Evolutionary conservation across 2,329 filamentous ascomycete species (phyloP).

Genomic region (Aspergillus pseudoviridinutans): DNA sequence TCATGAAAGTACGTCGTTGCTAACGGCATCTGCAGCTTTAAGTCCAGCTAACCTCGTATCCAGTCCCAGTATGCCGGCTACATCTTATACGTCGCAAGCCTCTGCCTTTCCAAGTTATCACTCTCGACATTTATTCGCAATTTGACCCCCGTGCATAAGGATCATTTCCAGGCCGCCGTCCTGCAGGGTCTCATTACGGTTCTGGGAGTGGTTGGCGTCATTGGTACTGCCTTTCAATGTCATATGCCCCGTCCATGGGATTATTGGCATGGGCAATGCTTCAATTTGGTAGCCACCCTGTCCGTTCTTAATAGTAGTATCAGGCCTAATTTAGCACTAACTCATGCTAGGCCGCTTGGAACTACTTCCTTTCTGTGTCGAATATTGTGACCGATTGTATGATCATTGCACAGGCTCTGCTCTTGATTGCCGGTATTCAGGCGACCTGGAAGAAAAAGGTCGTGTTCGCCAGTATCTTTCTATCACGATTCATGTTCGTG

Average conservation of each 20-base stretch:
- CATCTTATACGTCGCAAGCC: constrained; percentile 17
- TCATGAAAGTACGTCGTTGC: constrained; percentile 17
- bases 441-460: constrained; percentile 14
- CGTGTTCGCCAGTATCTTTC: constrained; percentile 18
- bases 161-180: constrained; percentile 11
- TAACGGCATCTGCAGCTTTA: background rate
- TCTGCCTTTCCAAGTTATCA: constrained; percentile 22
- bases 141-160: constrained; percentile 15
- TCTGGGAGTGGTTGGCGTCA: constrained; percentile 11
- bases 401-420: constrained; percentile 18
- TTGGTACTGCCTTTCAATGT: constrained; percentile 19
- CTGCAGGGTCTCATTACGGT: constrained; percentile 11
- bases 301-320: background rate
- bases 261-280: constrained; percentile 15
- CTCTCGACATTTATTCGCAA: constrained; percentile 19
- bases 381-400: constrained; percentile 21
- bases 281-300: constrained; percentile 12
- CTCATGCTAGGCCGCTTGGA: constrained; percentile 10
- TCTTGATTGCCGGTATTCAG: constrained; percentile 18
- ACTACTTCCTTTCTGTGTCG: constrained; percentile 14
- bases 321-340: background rate
- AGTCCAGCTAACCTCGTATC: background rate
- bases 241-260: constrained; percentile 15
- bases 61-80: constrained; percentile 19
- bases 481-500: constrained; percentile 18